Conservation (phyloP, 106 monocot genomes). For the Chionographis japonica region DNA sequence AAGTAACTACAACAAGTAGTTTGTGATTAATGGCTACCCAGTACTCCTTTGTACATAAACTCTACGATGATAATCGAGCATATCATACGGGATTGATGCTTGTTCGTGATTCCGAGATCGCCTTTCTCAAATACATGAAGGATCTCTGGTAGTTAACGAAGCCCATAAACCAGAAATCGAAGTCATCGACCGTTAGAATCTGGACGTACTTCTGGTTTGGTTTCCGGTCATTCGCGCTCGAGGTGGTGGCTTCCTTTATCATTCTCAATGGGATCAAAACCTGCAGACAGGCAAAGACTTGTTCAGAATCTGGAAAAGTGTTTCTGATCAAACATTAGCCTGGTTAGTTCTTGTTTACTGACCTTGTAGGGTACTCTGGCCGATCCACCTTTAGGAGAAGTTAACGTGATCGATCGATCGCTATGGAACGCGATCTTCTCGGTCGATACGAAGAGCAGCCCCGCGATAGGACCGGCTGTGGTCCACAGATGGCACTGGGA, state of each 20-base stretch:
- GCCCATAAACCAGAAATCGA: constrained; percentile 15
- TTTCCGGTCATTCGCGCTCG: constrained; percentile 1
- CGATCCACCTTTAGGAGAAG: constrained; percentile 16
- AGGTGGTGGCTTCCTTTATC: background rate
- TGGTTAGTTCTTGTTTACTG: background rate
- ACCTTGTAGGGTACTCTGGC: constrained; percentile 28
- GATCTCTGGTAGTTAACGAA: constrained; percentile 12
- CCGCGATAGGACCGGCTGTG: constrained; percentile 37
- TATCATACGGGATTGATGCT: too few species aligned
- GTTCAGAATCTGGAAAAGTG: too few species aligned
- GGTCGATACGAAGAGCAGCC: constrained; percentile 38
- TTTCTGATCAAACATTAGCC: too few species aligned
- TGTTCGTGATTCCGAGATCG: background rate
- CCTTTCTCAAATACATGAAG: background rate
- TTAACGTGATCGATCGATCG: constrained; percentile 18
- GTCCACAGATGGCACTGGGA: constrained; percentile 34
- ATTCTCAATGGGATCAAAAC: constrained; percentile 8
- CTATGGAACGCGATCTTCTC: constrained; percentile 40
- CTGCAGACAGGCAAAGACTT: too few species aligned
- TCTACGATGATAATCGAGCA: too few species aligned
- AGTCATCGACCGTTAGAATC: constrained; percentile 8
- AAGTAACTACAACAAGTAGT: too few species aligned
- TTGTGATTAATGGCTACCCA: too few species aligned
- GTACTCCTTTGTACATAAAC: too few species aligned
- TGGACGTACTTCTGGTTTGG: constrained; percentile 9